These are phyloP conservation scores for Paramecium pentaurelia DNA, from an alignment of 73 alveolate genomes.

Conservation along the genomic window DNA sequence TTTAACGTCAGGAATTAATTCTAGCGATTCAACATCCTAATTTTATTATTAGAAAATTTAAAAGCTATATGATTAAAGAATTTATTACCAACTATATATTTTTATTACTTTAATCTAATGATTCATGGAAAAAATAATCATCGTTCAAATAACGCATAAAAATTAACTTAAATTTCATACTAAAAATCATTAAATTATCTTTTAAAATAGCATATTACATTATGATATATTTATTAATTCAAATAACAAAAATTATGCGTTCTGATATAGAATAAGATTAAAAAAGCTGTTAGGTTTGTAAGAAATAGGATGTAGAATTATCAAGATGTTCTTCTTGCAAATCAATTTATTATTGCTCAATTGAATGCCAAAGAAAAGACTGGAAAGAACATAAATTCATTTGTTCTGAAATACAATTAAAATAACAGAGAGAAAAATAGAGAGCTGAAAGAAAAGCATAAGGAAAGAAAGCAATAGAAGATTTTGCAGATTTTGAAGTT, in stretches of 20 bases:
- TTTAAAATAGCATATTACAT: neutral
- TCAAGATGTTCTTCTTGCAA: slow-evolving; percentile 61
- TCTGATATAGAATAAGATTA: neutral
- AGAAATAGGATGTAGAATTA: neutral
- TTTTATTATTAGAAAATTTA: no score
- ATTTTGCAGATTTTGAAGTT: slow-evolving; percentile 54
- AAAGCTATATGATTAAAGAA: neutral
- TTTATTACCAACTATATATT: no score
- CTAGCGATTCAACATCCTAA: neutral
- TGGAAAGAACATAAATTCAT: slow-evolving; percentile 62
- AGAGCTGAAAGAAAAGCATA: slow-evolving; percentile 47
- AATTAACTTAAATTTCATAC: no score
- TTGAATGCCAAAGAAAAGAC: slow-evolving; percentile 55
- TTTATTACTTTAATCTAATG: neutral
- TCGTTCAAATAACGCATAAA: no score
- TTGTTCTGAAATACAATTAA: slow-evolving; percentile 38
- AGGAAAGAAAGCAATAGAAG: slow-evolving; percentile 18
- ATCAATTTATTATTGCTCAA: slow-evolving; percentile 56
- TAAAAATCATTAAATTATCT: neutral
- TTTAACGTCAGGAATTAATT: neutral
- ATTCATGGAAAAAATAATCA: no score
- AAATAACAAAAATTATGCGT: neutral
- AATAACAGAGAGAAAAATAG: slow-evolving; percentile 6
- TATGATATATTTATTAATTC: neutral
- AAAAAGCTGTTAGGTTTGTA: neutral